Conservation (phyloP, 805 yeast species). For the Metschnikowia gelsemii region DNA sequence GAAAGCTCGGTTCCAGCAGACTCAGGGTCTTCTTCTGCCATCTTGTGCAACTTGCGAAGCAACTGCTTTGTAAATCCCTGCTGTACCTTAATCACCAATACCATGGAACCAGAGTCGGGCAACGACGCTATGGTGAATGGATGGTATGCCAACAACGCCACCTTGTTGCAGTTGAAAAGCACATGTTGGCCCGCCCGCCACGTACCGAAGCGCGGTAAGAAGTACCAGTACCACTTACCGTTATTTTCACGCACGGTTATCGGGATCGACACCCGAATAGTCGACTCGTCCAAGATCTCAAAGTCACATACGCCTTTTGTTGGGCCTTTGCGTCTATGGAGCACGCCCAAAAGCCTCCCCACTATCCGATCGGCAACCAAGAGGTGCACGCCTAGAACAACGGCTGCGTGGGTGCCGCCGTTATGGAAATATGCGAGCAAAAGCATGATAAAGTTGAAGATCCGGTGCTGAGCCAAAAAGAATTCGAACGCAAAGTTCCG, state of each 20-base stretch:
- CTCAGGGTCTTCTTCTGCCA: constrained; percentile 17
- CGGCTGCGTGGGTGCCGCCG: constrained; percentile 31
- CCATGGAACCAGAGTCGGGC: constrained; percentile 39
- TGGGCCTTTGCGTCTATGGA: constrained; percentile 38
- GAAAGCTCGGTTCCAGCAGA: not conserved
- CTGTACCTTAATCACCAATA: constrained; percentile 39
- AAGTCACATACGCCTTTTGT: constrained; percentile 39
- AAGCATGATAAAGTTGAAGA: constrained; percentile 42
- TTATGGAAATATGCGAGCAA: constrained; percentile 44
- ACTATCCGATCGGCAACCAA: constrained; percentile 43
- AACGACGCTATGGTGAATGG: constrained; percentile 49
- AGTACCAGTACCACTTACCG: constrained; percentile 27
- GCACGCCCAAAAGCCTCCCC: constrained; percentile 26
- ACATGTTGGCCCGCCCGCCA: constrained; percentile 54
- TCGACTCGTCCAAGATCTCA: constrained; percentile 41
- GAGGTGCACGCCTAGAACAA: constrained; percentile 42
- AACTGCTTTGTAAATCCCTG: constrained; percentile 45
- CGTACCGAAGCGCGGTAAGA: constrained; percentile 37
- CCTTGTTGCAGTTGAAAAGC: constrained; percentile 39
- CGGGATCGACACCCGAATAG: constrained; percentile 40
- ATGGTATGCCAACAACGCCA: constrained; percentile 41
- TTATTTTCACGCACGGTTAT: constrained; percentile 21
- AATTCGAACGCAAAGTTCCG: constrained; percentile 43
- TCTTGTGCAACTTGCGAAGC: constrained; percentile 26
- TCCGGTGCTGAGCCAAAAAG: constrained; percentile 44